A percentile compares a stretch with the other conserved stretches of the same genome.
Evolutionary conservation across 768 basidiomycete species (phyloP).

Genomic region (Psilocybe azurescens): DNA sequence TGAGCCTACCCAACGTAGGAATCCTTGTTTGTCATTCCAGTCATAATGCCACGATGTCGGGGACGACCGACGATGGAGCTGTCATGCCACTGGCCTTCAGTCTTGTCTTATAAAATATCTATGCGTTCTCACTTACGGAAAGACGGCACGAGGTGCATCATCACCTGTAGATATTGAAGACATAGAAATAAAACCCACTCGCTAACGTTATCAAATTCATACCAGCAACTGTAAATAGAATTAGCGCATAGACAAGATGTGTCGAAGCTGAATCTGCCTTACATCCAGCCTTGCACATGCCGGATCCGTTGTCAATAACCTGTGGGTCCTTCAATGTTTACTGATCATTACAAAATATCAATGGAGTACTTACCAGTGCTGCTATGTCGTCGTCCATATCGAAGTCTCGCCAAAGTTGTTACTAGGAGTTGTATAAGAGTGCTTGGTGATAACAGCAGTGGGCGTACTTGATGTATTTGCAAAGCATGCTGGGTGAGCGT

Average conservation of each 20-base stretch:
- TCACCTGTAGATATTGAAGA: constrained; percentile 58
- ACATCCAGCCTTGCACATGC: constrained; percentile 78
- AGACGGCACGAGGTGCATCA: constrained; percentile 91
- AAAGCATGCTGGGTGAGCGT: too few relatives aligned
- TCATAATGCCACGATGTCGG: constrained; percentile 93
- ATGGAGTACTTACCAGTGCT: background rate
- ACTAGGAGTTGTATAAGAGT: too few relatives aligned
- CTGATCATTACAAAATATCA: background rate
- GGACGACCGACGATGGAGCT: constrained; percentile 95
- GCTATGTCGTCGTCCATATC: background rate
- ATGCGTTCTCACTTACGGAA: constrained; percentile 74
- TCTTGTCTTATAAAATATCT: background rate
- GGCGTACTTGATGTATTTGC: too few relatives aligned
- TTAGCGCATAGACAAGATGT: constrained; percentile 11
- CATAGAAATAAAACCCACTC: constrained; percentile 23
- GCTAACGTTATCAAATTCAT: constrained; percentile 19
- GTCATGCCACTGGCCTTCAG: constrained; percentile 1
- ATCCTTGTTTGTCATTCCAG: constrained; percentile 96
- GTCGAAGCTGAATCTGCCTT: constrained; percentile 39
- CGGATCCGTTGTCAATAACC: background rate
- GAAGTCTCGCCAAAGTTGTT: too few relatives aligned
- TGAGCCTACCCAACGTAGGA: constrained; percentile 86
- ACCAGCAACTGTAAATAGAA: constrained; percentile 63
- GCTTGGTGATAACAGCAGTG: too few relatives aligned
- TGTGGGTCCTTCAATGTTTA: background rate